Evolutionary conservation across 768 basidiomycete genomes (phyloP), one percentile per base, ranked within the genome.

Genomic region (Mrakia frigida): DNA sequence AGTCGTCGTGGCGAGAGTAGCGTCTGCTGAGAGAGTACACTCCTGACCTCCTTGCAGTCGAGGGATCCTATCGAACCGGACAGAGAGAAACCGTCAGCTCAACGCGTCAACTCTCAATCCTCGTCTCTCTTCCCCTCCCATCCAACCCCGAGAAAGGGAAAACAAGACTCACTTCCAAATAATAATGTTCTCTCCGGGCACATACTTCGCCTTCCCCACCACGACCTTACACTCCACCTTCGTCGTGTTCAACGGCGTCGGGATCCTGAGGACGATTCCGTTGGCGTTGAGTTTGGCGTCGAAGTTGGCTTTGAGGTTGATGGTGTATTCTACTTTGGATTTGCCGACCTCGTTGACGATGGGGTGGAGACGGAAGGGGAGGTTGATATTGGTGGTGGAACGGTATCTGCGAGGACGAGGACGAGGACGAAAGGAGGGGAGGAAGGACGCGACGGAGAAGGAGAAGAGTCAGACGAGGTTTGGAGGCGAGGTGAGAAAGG

Each of bases 171-270:
- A 97, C 97, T 98, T 98, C 97, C 97, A 99, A 7, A 98, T 87
- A 67, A 98, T 91, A 39, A 96, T 88, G 79, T 99, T 99, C 84
- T 99, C 97, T 0, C 88, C 92, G 2, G 97, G 96, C 5, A 91
- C 91, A 81, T 98, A 99, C 83, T 99, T 99, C 3, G 95, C 97
- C 85, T 99, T 99, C 0, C 97, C 97, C 52, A 87, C 88, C 0
- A 89, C 89, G 2, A 92, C 93, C 82, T 98, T 97, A 83, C 92
- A 94, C 73, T 96, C 93, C 6, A 94, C 94, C 6, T 86, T 89
- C 0, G 94, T 95, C 14, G 97, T 93, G 81, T 98, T 99, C 74
- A 98, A 83, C 0, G 97, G 97, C 18, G 97, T 98, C 4, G 97
- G 97, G 86, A 99, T 96, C 76, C 91, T 89, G 72, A 99, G 84